Base-by-base conservation (phyloP, 2,329 filamentous ascomycete species). In the Leptographium wingfieldii region DNA sequence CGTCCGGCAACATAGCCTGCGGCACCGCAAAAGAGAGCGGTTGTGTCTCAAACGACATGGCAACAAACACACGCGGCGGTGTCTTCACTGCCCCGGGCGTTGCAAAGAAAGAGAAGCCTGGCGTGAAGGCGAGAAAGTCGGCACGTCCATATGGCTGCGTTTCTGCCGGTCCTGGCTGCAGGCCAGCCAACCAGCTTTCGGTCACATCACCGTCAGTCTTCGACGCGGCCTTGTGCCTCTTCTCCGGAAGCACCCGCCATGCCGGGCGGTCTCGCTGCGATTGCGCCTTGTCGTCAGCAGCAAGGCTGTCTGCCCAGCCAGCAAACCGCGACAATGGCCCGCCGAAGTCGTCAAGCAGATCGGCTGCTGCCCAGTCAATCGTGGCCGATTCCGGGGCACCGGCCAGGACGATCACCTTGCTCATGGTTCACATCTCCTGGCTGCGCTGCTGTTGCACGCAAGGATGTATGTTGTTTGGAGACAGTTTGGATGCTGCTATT, bases 371-470 rank as follows among this genome's bases (percentile, higher is more conserved):
- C 80, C 85, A 88, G 49, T 77, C 70, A 27, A 90, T 74, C 29
- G 73, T 71, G 11, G 71, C 71, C 35, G 72, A 68, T 40, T 77
- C 71, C 2, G 87, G 87, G n/a, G 86, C 84, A 29, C 86, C 86
- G 14, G 71, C 59, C 54, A 74, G 65, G 31, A 75, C 67, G 9
- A 75, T 55, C 27, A 72, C 55, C 60, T 67, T 55, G 31, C 56
- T 51, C 63, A 63, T 73, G n/a, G 10, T 22, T 40, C 38, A 40
- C n/a, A 31, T 27, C 12, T 55, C 22, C 19, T 22, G 10, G 33
- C 35, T 38, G 35, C 35, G 38, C 38, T 40, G 38, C 38, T 40
- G 12, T 5, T 40, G 38, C 38, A 40, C 12, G 33, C 33, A 35
- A 35, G 29, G 29, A 10, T 35, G 33, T 35, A 22, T 35, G 33